Evolutionary conservation across 345 rosid species (phyloP), one percentile per base, ranked within the genome.

Genomic region (Erodium maritimum): DNA sequence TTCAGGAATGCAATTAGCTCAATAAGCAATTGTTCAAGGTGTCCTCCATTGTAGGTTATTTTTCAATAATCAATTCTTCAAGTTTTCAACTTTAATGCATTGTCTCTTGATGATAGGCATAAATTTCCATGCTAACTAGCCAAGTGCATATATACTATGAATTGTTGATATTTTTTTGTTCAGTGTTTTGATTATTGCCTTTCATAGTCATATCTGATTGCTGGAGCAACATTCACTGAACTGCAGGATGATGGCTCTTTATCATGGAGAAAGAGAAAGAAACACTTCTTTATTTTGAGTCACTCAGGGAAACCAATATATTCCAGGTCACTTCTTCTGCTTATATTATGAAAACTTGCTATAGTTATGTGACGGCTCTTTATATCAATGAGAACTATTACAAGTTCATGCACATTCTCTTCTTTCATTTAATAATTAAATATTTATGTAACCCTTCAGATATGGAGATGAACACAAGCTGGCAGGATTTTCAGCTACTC

Each of bases 211-310:
- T 19, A 13, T 54, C 23, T 54, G 21, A 16, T 13, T 51, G 58
- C 59, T 37, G 51, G 66, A 65, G 69, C 18, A 52, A 80, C 69
- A 52, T 22, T 57, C 34, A 76, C 61, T 80, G 79, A 87, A 78
- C 77, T 71, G 81, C 95, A 94, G 99, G 99, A 94, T 61, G 99
- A 94, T 84, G 85, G 90, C 61, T 90, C 97, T 19, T 69, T 81
- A 34, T 80, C 99, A 22, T 90, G 99, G 99, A 90, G 97, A 66
- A 94, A 94, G 80, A 82, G 97, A 79, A 94, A 90, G 82, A 94
- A 94, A 71, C 99, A 94, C 71, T 94, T 94, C 65, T 94, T 94
- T 67, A 77, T 94, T 56, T 74, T 94, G 79, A 94, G 99, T 76
- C 72, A 94, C 72, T 94, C 99, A 17, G 99, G 99, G 48, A 94